Conservation (phyloP, 768 basidiomycete species). For the Collybia mongolica region DNA sequence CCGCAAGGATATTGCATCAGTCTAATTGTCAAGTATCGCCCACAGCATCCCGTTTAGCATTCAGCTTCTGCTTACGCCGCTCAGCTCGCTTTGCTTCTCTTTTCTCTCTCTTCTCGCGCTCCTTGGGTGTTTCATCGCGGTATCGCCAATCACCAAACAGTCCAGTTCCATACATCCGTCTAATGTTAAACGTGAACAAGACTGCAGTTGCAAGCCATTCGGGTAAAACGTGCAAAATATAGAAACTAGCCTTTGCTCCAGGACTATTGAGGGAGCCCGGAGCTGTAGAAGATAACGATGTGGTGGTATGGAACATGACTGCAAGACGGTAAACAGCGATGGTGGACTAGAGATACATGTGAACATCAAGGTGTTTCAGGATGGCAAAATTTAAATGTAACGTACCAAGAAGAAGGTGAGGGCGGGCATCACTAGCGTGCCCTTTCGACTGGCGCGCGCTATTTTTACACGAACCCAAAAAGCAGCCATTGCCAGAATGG, state of each 20-base stretch:
- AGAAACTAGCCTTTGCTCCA: conserved; percentile 27
- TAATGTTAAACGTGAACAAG: conserved; percentile 21
- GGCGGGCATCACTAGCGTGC: conserved; percentile 17
- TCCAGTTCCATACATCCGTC: conserved; percentile 25
- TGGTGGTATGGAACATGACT: conserved; percentile 27
- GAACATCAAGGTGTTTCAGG: neutral
- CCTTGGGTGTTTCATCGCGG: conserved; percentile 21
- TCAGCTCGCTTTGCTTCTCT: conserved; percentile 16
- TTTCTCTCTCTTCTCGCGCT: conserved; percentile 16
- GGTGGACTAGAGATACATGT: conserved; percentile 12
- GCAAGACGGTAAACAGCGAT: conserved; percentile 29
- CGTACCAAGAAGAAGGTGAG: conserved; percentile 31
- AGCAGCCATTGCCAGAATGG: conserved; percentile 10
- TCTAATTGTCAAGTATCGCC: too few relatives aligned
- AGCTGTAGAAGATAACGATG: conserved; percentile 18
- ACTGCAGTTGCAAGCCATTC: conserved; percentile 26
- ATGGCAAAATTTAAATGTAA: neutral
- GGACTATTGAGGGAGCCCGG: conserved; percentile 24
- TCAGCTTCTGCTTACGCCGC: neutral
- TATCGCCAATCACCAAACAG: conserved; percentile 18
- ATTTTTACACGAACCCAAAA: conserved; percentile 23
- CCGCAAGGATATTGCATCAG: too few relatives aligned
- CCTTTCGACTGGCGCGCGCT: conserved; percentile 23
- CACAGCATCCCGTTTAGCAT: too few relatives aligned
- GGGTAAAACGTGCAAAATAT: conserved; percentile 30